Percentiles rank a stretch among this genome's conserved stretches.
Evolutionary conservation across 2,329 filamentous ascomycete species (phyloP).

Genomic region (Ustulina deusta): DNA sequence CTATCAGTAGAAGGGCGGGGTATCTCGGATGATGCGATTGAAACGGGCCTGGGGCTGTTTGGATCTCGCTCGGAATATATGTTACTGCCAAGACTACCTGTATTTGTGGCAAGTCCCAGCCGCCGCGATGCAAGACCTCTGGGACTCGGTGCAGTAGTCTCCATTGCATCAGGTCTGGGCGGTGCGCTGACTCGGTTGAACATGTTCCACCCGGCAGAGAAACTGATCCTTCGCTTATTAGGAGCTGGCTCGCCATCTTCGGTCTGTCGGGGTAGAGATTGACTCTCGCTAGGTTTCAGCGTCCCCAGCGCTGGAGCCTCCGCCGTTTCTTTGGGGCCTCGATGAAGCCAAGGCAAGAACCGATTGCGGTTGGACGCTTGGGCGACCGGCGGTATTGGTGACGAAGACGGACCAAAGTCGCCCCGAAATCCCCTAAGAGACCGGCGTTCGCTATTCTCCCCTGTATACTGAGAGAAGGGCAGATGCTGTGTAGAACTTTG

Average conservation of each 20-base stretch:
- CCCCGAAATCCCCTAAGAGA: constrained; percentile 53
- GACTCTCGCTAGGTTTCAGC: constrained; percentile 78
- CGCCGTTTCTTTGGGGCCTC: constrained; percentile 70
- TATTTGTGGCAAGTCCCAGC: constrained; percentile 51
- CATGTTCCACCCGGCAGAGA: constrained; percentile 67
- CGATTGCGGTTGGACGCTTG: constrained; percentile 58
- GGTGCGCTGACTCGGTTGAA: constrained; percentile 65
- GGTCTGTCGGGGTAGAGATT: constrained; percentile 76
- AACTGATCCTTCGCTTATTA: constrained; percentile 68
- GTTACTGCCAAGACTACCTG: constrained; percentile 61
- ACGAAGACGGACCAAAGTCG: constrained; percentile 54
- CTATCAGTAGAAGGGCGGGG: constrained; percentile 84
- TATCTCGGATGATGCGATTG: constrained; percentile 76
- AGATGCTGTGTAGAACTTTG: constrained; percentile 70
- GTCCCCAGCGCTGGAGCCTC: constrained; percentile 74
- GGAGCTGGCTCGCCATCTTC: constrained; percentile 67
- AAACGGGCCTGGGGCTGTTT: constrained; percentile 73
- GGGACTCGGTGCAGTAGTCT: constrained; percentile 48
- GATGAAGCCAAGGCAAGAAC: constrained; percentile 71
- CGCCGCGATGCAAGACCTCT: constrained; percentile 48
- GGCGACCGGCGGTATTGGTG: constrained; percentile 54
- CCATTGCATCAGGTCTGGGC: constrained; percentile 55
- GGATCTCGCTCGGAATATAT: constrained; percentile 67
- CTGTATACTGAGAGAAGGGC: constrained; percentile 63
- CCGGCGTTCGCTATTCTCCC: constrained; percentile 60